These are phyloP conservation scores for Podila epigama DNA, from an alignment of 192 early-diverging fungal genomes.

Conservation along the genomic window DNA sequence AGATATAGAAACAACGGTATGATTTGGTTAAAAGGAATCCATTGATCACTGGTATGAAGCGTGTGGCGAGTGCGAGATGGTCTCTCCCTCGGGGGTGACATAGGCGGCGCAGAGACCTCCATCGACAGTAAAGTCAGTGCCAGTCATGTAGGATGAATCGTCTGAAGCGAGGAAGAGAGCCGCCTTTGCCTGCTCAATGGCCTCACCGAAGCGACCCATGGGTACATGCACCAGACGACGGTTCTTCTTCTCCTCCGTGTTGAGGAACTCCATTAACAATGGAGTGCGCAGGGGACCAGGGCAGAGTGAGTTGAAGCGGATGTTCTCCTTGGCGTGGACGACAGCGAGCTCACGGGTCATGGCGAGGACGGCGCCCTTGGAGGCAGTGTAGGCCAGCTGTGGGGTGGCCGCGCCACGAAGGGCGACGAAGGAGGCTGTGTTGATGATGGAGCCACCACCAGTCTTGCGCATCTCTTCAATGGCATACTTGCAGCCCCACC, in stretches of 20 bases:
- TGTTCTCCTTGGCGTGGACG: conserved; percentile 87
- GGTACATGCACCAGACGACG: conserved; percentile 81
- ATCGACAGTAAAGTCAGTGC: conserved; percentile 84
- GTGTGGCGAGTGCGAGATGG: conserved; percentile 39
- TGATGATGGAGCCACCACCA: conserved; percentile 83
- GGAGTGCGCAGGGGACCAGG: conserved; percentile 84
- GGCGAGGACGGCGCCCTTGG: conserved; percentile 85
- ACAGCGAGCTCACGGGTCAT: conserved; percentile 88
- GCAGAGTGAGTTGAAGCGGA: conserved; percentile 83
- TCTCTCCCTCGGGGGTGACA: conserved; percentile 54
- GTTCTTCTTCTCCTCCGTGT: conserved; percentile 86
- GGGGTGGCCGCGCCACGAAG: conserved; percentile 83
- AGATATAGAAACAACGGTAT: no score
- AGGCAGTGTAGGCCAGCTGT: conserved; percentile 86
- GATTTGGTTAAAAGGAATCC: no score
- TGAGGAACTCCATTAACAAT: conserved; percentile 83
- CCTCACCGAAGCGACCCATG: conserved; percentile 86
- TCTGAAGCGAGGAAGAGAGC: conserved; percentile 86
- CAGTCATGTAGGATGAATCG: conserved; percentile 80
- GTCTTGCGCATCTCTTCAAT: conserved; percentile 77
- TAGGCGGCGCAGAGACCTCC: conserved; percentile 83
- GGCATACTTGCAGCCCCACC: conserved; percentile 86
- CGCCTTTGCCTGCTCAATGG: conserved; percentile 85
- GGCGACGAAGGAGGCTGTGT: conserved; percentile 85
- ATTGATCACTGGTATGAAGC: conserved; percentile 45